These are phyloP conservation scores for Phytopythium sindhum DNA, from an alignment of 352 stramenopile genomes.

Conservation along the genomic window DNA sequence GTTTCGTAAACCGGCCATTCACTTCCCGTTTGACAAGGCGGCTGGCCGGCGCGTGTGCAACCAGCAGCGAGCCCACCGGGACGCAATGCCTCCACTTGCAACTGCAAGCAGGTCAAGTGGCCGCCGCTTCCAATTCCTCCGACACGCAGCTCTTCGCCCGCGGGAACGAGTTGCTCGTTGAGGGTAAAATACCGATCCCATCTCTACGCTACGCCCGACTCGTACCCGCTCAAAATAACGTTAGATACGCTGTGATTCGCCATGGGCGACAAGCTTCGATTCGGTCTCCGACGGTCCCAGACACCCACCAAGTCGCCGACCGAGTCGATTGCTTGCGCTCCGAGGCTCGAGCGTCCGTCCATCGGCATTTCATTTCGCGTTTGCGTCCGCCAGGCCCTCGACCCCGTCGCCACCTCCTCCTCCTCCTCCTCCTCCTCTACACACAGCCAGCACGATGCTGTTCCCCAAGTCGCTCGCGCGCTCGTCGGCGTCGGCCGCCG, in stretches of 20 bases:
- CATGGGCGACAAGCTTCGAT: not conserved
- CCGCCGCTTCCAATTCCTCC: not conserved
- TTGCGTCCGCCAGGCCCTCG: not conserved
- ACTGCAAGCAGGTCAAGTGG: slow-evolving; percentile 1
- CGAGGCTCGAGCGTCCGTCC: too few relatives aligned
- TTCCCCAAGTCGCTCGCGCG: slow-evolving; percentile 11
- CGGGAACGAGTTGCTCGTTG: not conserved
- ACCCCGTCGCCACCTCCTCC: not conserved
- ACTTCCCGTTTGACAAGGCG: not conserved
- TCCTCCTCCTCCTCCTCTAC: not conserved
- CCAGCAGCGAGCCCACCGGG: not conserved
- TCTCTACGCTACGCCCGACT: not conserved
- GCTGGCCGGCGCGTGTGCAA: not conserved
- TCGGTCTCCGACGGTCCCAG: too few relatives aligned
- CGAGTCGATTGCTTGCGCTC: not conserved
- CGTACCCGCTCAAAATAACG: slow-evolving; percentile 1
- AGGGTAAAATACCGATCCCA: not conserved
- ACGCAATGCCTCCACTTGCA: not conserved
- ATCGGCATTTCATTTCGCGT: not conserved
- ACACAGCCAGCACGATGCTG: not conserved
- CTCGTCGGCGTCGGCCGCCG: slow-evolving; percentile 10
- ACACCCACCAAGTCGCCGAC: not conserved
- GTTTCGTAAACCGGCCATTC: not conserved
- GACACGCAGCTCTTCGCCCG: not conserved
- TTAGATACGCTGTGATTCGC: not conserved